Evolutionary conservation across 345 rosid species (phyloP), one percentile per base, ranked within the genome.

Genomic region (Pistacia atlantica): DNA sequence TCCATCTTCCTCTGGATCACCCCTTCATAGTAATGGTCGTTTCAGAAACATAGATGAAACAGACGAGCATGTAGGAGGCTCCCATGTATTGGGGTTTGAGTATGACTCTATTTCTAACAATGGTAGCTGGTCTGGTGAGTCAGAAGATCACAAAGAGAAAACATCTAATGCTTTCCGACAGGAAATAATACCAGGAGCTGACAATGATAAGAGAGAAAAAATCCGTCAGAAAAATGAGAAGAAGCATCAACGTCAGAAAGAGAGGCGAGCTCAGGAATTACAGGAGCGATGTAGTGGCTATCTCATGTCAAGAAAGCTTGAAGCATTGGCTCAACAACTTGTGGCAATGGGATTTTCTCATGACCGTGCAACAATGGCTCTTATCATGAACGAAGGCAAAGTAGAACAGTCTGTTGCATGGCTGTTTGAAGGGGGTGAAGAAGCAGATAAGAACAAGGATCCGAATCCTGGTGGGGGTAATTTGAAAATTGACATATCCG

Each of bases 121-220:
- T 35, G 96, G 86, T 82, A 94, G 98, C 87, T 92, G 96, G 84
- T 94, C 98, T 11, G 94, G 98, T 42, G 98, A 94, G 76, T 94
- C 98, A 0, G 98, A 94, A 89, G 97, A 94, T 69, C 97, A 88
- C n/a, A 90, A 94, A 84, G 93, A 94, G 61, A 92, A 87, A 80
- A 42, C 79, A 28, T 78, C 85, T 8, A 86, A 78, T 82, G 76
- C 73, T 67, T 66, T 60, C 51, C 87, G 81, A 60, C 96, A 68
- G 69, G 97, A 92, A 75, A 80, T 75, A n/a, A 74, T 88, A 70
- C 89, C 94, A 17, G 94, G 93, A 70, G 92, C 89, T 67, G 98
- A 94, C 73, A 86, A 82, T 79, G 97, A 92, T 65, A 94, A 91
- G 81, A 83, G 97, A 67, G 98, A 94, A 68, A 94, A 92, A 84